Conservation (phyloP, 306 rosid species). For the Prunus fruticosa region DNA sequence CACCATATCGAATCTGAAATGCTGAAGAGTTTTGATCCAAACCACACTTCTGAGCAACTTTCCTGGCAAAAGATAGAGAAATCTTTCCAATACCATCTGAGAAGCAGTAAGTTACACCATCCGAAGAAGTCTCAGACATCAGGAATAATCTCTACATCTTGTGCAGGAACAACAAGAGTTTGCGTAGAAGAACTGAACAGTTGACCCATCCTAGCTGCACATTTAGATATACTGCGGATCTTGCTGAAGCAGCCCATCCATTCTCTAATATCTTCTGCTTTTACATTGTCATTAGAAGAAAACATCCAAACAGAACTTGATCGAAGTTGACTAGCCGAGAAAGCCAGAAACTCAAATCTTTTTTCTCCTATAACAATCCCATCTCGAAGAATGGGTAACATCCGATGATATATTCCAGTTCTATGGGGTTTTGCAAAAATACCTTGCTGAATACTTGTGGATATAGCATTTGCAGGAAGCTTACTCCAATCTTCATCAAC, state of each 20-base stretch:
- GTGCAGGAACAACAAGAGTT: constrained; percentile 58
- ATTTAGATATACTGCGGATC: constrained; percentile 83
- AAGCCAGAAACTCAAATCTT: constrained; percentile 86
- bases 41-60: constrained; percentile 72
- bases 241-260: constrained; percentile 95
- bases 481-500: constrained; percentile 95
- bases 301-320: constrained; percentile 92
- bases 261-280: constrained; percentile 79
- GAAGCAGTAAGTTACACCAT: constrained; percentile 76
- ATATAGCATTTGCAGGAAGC: constrained; percentile 66
- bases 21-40: constrained; percentile 73
- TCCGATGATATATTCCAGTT: constrained; percentile 63
- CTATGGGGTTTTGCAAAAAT: constrained; percentile 58
- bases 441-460: constrained; percentile 51
- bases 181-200: constrained; percentile 84
- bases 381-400: constrained; percentile 69
- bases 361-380: constrained; percentile 82
- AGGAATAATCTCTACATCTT: constrained; percentile 83
- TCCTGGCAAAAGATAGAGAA: constrained; percentile 70
- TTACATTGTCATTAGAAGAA: constrained; percentile 78
- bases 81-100: constrained; percentile 97
- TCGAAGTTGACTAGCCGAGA: constrained; percentile 95
- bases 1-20: constrained; percentile 93
- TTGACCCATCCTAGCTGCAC: constrained; percentile 99
- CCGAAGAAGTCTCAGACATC: constrained; percentile 60